Base-by-base conservation (phyloP, 2,329 filamentous ascomycete genomes). In the Botryotinia convoluta region DNA sequence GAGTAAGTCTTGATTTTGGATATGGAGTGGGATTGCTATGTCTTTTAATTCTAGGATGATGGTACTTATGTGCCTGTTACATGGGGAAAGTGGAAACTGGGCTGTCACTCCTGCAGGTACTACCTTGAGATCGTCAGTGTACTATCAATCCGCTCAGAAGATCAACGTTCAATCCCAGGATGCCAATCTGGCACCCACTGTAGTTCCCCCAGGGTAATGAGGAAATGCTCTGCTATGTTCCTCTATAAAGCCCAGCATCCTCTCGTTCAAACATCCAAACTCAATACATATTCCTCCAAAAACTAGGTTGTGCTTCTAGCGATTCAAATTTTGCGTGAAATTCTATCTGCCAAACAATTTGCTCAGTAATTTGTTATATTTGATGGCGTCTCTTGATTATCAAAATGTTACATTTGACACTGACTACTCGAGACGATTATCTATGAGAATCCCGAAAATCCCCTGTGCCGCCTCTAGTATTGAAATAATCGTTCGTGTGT, bases 101-200 rank as follows among this genome's bases (percentile, higher is more conserved):
- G 14, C 14, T 18, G n/a, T 29, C n/a, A 54, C 51, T 54, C 14
- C n/a, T 54, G 51, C n/a, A 54, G n/a, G 1, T 54, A 29, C 51
- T 18, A 8, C 6, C n/a, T 18, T 3, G 14, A 54, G n/a, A 54
- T 54, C 12, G 0, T 54, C 48, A n/a, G 8, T 54, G 3, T 16
- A 29, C 26, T 16, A 7, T 6, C 6, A 8, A 1, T 54, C 7
- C 1, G 26, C 26, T 18, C 6, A 29, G 51, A 54, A 29, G 26
- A 54, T 54, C 14, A 8, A 16, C 2, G 3, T 29, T 7, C 5
- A 7, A 4, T 1, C 3, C 3, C 3, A 8, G 14, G n/a, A 18
- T 54, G 3, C 5, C 3, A 54, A 54, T 16, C 5, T 29, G 14
- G n/a, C 12, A 54, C n/a, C 51, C 14, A 29, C 12, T 16, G 5